Percentiles rank a stretch among this genome's conserved stretches.
phyloP scores from a whole-genome alignment of 139 green algal genomes.

The Chlamydomonas schloesseri region DNA sequence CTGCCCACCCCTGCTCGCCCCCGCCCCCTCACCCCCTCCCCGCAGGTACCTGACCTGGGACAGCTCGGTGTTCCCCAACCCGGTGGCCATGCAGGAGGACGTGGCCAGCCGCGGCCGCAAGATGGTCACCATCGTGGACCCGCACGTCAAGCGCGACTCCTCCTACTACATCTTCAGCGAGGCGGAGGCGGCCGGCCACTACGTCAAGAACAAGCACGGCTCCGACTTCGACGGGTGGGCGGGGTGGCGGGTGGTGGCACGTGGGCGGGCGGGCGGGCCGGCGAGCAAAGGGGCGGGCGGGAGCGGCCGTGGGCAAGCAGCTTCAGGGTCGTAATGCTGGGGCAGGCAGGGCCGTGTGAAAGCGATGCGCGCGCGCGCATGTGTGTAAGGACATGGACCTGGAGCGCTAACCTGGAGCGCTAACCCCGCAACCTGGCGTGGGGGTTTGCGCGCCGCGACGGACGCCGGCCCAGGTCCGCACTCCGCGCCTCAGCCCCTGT shows the following conservation, averaged over 20 bases:
- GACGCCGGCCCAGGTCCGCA: no score
- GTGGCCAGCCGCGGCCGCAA: constrained; percentile 76
- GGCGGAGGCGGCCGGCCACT: constrained; percentile 83
- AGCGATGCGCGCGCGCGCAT: no score
- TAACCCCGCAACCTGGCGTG: no score
- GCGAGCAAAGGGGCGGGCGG: background rate
- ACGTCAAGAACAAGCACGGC: constrained; percentile 87
- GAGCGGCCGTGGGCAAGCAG: background rate
- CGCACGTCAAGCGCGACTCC: constrained; percentile 95
- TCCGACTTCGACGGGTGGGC: constrained; percentile 92
- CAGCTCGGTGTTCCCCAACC: constrained; percentile 83
- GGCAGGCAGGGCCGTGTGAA: no score
- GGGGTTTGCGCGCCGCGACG: no score
- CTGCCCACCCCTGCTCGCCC: no score
- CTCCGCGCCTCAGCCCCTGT: no score
- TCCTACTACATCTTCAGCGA: constrained; percentile 91
- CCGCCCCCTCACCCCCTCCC: background rate
- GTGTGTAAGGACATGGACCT: no score
- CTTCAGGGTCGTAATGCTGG: no score
- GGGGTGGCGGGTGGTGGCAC: background rate
- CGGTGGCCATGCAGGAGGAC: constrained; percentile 48
- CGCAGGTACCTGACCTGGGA: constrained; percentile 99
- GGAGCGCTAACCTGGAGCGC: no score
- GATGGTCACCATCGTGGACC: constrained; percentile 99
- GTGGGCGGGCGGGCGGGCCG: no score